Evolutionary conservation across 257 asterid species (phyloP).

Genomic region (Petrea volubilis): DNA sequence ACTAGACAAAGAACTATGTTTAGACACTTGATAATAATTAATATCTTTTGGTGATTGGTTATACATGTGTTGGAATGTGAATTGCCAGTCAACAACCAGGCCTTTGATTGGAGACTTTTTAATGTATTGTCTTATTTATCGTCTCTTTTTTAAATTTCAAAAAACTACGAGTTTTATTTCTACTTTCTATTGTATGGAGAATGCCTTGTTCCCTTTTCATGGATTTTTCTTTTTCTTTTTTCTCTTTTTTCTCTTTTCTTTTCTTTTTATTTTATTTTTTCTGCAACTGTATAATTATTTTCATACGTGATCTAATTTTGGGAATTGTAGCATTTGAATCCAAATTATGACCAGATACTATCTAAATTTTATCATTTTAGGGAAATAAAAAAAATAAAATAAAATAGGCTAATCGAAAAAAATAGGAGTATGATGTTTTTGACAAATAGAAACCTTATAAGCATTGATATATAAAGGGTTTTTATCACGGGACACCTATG

Average conservation of each 20-base stretch:
- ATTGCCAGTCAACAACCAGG: conserved; percentile 28
- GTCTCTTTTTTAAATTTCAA: background rate
- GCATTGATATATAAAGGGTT: too few species aligned
- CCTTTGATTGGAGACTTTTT: conserved; percentile 19
- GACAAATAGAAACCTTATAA: too few species aligned
- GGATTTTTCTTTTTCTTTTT: background rate
- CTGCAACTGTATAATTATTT: too few species aligned
- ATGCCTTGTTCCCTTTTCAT: background rate
- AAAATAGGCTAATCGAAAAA: too few species aligned
- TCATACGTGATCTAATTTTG: too few species aligned
- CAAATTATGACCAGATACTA: too few species aligned
- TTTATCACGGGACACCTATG: too few species aligned
- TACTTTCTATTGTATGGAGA: background rate
- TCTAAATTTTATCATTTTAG: too few species aligned
- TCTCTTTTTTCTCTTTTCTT: too few species aligned
- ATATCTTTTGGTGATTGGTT: conserved; percentile 16
- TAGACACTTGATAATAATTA: background rate
- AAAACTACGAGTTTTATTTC: conserved; percentile 8
- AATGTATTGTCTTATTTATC: background rate
- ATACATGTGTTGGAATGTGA: conserved; percentile 27
- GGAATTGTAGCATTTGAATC: background rate
- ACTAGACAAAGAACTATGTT: background rate
- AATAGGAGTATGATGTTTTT: too few species aligned
- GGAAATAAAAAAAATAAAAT: too few species aligned
- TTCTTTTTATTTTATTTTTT: too few species aligned